Evolutionary conservation across 768 basidiomycete species (phyloP).

Genomic region (Termitomyces sp.): DNA sequence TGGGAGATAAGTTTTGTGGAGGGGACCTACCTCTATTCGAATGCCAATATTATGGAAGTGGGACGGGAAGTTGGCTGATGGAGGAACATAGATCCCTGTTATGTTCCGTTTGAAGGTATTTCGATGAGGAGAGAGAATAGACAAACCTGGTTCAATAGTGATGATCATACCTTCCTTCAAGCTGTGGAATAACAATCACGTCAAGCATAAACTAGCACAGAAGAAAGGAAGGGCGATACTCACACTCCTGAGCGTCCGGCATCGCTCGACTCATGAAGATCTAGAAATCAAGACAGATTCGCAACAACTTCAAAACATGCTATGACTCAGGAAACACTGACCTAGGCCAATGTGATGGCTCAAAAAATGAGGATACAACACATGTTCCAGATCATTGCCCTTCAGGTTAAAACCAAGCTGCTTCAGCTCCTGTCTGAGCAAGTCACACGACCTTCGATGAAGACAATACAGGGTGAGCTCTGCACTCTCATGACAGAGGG

Average conservation of each 20-base stretch:
- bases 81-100: conserved; percentile 85
- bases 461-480: conserved; percentile 69
- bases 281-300: conserved; percentile 33
- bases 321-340: conserved; percentile 27
- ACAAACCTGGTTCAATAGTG: conserved; percentile 82
- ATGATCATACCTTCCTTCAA: conserved; percentile 86
- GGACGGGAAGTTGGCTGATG: conserved; percentile 72
- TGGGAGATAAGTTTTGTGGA: neutral
- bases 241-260: conserved; percentile 54
- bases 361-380: conserved; percentile 90
- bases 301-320: neutral
- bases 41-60: conserved; percentile 90
- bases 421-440: conserved; percentile 68
- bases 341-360: conserved; percentile 92
- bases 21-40: conserved; percentile 70
- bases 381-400: conserved; percentile 59
- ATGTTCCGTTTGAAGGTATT: neutral
- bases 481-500: conserved; percentile 54
- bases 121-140: neutral
- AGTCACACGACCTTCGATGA: conserved; percentile 67
- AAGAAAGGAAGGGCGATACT: conserved; percentile 20
- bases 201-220: neutral
- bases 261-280: conserved; percentile 82
- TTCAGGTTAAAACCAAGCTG: conserved; percentile 72
- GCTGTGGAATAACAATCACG: conserved; percentile 31